These are phyloP conservation scores for Theobroma cacao DNA, from an alignment of 345 rosid species.

Conservation along the genomic window DNA sequence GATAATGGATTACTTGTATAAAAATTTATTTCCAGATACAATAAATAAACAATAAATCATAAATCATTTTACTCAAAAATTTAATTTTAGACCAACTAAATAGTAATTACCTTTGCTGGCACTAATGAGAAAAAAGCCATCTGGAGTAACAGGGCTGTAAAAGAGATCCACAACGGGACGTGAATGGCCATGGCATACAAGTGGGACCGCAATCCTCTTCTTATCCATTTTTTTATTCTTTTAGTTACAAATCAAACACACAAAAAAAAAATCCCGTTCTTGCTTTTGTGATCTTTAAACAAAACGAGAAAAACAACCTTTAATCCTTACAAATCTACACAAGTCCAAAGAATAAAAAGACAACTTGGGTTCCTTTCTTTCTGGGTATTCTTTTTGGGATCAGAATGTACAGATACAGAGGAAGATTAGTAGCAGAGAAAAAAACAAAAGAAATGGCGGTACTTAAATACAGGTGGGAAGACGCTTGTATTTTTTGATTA, in stretches of 20 bases:
- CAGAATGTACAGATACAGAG: constrained; percentile 1
- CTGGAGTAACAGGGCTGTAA: constrained; percentile 77
- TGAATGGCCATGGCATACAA: constrained; percentile 89
- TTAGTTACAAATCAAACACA: not conserved
- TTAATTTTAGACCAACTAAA: not conserved
- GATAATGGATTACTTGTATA: not conserved
- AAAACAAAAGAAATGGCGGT: constrained; percentile 14
- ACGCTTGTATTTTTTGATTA: not conserved
- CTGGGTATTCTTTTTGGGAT: not conserved
- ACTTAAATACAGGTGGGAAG: constrained; percentile 18
- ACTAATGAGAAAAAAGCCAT: constrained; percentile 83
- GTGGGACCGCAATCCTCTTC: constrained; percentile 56
- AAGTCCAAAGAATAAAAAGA: not conserved
- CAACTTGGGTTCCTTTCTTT: not conserved
- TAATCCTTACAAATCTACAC: not conserved
- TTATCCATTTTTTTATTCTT: constrained; percentile 35
- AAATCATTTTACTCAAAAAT: not conserved
- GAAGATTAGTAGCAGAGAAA: not conserved
- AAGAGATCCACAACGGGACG: constrained; percentile 78
- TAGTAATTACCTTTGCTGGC: constrained; percentile 65
- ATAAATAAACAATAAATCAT: not conserved
- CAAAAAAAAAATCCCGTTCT: not conserved
- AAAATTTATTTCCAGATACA: not conserved
- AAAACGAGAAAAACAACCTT: not conserved
- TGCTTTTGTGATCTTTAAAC: not conserved